Percentiles rank a stretch among this genome's conserved stretches.
Evolutionary conservation across 768 basidiomycete species (phyloP).

Genomic region (Panaeolus papilionaceus): DNA sequence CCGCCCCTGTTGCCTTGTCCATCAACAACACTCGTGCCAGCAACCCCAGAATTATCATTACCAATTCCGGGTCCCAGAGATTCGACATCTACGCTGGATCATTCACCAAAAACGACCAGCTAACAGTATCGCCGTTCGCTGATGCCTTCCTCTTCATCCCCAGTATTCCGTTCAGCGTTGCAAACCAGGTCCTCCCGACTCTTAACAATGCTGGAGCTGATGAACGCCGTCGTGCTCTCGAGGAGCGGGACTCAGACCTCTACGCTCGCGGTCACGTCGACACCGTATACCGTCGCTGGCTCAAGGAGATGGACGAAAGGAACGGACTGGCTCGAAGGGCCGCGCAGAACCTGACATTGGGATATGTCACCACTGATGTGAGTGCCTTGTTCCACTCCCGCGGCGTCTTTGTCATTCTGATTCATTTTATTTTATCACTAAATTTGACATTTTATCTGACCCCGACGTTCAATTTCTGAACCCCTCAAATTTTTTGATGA

Average conservation of each 20-base stretch:
- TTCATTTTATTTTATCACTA: neutral
- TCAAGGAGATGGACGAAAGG: conserved; percentile 58
- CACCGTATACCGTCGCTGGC: conserved; percentile 57
- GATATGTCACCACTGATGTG: conserved; percentile 79
- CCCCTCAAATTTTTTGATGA: neutral
- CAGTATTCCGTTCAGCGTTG: conserved; percentile 54
- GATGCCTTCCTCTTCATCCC: conserved; percentile 71
- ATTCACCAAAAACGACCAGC: conserved; percentile 83
- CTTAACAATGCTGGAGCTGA: conserved; percentile 56
- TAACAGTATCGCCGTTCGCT: conserved; percentile 74
- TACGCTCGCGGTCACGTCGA: conserved; percentile 60
- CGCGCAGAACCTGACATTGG: conserved; percentile 62
- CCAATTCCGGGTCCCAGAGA: conserved; percentile 68
- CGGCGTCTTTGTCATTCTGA: neutral
- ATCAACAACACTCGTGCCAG: conserved; percentile 67
- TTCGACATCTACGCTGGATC: conserved; percentile 71
- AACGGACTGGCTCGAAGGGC: conserved; percentile 45
- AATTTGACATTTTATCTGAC: neutral
- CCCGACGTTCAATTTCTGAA: neutral
- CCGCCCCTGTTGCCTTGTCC: conserved; percentile 59
- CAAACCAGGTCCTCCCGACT: conserved; percentile 56
- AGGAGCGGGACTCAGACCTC: conserved; percentile 42
- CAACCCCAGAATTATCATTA: conserved; percentile 68
- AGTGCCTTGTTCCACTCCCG: conserved; percentile 27
- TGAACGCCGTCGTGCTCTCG: conserved; percentile 38